phyloP scores from a whole-genome alignment of 768 basidiomycete genomes.

The Sporobolomyces pararoseus region DNA sequence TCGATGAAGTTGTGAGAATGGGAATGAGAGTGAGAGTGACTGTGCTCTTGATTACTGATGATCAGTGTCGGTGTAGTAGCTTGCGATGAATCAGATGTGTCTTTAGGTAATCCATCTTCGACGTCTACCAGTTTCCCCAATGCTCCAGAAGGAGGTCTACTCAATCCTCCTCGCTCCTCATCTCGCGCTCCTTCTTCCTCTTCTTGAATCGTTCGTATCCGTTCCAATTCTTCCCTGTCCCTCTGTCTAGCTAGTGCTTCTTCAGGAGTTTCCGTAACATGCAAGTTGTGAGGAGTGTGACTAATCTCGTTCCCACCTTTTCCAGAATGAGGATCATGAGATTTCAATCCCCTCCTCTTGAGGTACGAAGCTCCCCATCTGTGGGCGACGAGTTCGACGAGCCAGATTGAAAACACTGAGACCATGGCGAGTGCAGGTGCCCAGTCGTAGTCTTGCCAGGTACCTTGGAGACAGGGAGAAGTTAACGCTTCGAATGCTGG shows the following conservation, averaged over 20 bases:
- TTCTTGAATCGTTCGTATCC: too few species aligned
- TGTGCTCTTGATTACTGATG: too few species aligned
- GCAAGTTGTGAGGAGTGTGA: constrained; percentile 27
- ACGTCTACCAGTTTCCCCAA: constrained; percentile 9
- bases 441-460: constrained; percentile 72
- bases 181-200: too few species aligned
- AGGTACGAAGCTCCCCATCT: constrained; percentile 77
- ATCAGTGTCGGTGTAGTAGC: background rate
- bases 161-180: background rate
- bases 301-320: constrained; percentile 20
- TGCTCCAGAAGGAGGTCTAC: background rate
- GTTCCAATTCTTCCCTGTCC: background rate
- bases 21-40: constrained; percentile 43
- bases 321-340: constrained; percentile 62
- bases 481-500: constrained; percentile 69
- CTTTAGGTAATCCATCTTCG: background rate
- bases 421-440: constrained; percentile 73
- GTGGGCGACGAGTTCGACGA: constrained; percentile 79
- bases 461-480: constrained; percentile 64
- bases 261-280: constrained; percentile 30
- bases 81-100: background rate
- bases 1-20: constrained; percentile 28
- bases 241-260: constrained; percentile 9
- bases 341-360: constrained; percentile 61
- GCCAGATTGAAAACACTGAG: constrained; percentile 77